Evolutionary conservation across 768 basidiomycete genomes (phyloP).

Genomic region (Mycena galericulata): DNA sequence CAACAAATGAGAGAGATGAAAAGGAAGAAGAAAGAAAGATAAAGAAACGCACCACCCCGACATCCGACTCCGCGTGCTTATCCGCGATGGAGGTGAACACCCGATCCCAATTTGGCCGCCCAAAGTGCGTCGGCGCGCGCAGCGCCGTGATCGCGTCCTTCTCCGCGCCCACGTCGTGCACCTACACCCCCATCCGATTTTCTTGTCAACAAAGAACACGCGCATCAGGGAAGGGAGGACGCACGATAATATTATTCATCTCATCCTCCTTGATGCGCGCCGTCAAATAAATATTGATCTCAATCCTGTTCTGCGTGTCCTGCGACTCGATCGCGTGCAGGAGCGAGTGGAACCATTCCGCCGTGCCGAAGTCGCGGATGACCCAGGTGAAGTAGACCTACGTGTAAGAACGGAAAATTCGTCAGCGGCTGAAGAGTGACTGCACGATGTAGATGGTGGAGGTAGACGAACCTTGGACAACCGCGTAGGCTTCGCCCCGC

Average conservation of each 20-base stretch:
- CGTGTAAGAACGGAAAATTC: too few relatives aligned
- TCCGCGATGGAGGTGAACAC: conserved; percentile 80
- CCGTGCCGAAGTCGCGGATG: conserved; percentile 91
- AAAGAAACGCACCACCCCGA: conserved; percentile 75
- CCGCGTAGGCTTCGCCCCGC: conserved; percentile 79
- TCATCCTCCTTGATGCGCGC: conserved; percentile 94
- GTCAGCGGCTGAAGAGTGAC: too few relatives aligned
- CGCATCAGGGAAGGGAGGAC: conserved; percentile 32
- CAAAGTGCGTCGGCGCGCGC: conserved; percentile 93
- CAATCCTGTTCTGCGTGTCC: conserved; percentile 86
- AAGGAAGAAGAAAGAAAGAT: not conserved
- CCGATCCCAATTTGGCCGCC: conserved; percentile 88
- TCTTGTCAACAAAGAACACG: not conserved
- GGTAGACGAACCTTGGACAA: conserved; percentile 74
- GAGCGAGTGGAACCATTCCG: conserved; percentile 96
- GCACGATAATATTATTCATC: conserved; percentile 91
- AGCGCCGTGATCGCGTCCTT: conserved; percentile 92
- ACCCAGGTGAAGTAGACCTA: conserved; percentile 95
- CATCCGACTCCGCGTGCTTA: conserved; percentile 90
- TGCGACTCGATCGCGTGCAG: conserved; percentile 95
- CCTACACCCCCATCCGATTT: conserved; percentile 45
- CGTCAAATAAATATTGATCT: conserved; percentile 95
- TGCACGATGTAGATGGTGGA: not conserved
- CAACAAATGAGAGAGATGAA: too few relatives aligned
- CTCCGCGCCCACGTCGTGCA: conserved; percentile 93